Evolutionary conservation across 805 yeast species (phyloP).

Genomic region (Saturnispora halmiae): DNA sequence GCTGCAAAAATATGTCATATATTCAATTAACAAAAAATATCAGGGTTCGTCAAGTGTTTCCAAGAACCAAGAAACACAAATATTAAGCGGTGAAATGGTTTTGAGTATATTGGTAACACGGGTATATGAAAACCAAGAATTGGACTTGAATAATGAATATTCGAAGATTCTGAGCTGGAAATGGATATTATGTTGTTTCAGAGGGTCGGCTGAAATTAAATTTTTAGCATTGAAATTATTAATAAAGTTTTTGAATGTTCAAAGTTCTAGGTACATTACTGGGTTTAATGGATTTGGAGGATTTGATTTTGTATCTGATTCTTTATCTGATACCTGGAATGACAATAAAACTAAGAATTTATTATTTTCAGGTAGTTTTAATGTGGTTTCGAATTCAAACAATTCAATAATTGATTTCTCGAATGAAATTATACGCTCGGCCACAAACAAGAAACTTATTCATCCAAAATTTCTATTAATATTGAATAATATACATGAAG

Average conservation of each 20-base stretch:
- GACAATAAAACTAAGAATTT: conserved; percentile 36
- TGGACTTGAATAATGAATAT: conserved; percentile 29
- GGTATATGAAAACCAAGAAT: conserved; percentile 27
- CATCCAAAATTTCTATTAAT: conserved; percentile 26
- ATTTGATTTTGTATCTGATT: conserved; percentile 36
- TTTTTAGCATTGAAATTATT: conserved; percentile 36
- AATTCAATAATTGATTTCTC: not conserved
- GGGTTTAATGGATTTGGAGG: conserved; percentile 48
- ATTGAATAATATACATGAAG: conserved; percentile 15
- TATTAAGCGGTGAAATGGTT: conserved; percentile 28
- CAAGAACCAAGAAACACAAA: conserved; percentile 15
- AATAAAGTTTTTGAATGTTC: conserved; percentile 37
- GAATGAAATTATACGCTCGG: too few relatives aligned
- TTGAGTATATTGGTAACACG: conserved; percentile 33
- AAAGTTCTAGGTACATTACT: conserved; percentile 39
- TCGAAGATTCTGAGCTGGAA: conserved; percentile 52
- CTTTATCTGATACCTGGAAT: conserved; percentile 39
- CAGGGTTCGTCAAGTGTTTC: conserved; percentile 11
- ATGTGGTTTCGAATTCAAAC: conserved; percentile 19
- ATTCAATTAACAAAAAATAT: conserved; percentile 32
- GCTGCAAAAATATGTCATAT: conserved; percentile 43
- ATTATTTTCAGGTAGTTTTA: conserved; percentile 40
- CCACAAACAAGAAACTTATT: too few relatives aligned
- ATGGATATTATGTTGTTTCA: conserved; percentile 51
- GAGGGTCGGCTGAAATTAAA: conserved; percentile 31